Base-by-base conservation (phyloP, 495 filamentous ascomycete genomes). In the Penicillium nucicola region DNA sequence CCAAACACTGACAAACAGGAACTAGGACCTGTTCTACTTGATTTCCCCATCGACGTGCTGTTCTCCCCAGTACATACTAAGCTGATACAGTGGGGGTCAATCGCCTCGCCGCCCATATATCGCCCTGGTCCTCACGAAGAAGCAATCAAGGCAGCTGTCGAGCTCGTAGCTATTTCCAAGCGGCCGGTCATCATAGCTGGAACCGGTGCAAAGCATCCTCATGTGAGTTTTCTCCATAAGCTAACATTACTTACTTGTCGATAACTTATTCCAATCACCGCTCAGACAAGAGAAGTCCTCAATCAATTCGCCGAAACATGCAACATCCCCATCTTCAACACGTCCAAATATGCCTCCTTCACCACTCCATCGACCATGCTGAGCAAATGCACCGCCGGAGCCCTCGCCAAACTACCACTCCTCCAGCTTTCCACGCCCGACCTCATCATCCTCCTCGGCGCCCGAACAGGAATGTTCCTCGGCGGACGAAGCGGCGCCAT, bases 401-500 rank as follows among this genome's bases (percentile, higher is more conserved):
- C 4, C 3, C 33, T 60, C 2, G 57, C 52, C 0, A 56, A 50
- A n/a, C 53, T 66, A 2, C 42, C 43, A 1, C 36, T 57, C 13
- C 52, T 54, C 1, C 30, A 56, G 11, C 12, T 53, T 0, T 14
- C 53, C 0, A 22, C 35, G 10, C 60, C 64, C 23, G 64, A 67
- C 36, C 44, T 67, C 7, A 33, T 64, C 5, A 14, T 64, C 2
- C 60, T 67, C 1, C 55, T 67, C 2, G 64, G 64, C 17, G 54
- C 64, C 0, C 48, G 64, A 34, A 67, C 64, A 14, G 64, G 64
- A 14, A 64, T 67, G 64, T 64, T 55, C 23, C 56, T 67, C 2
- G 60, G 46, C 3, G 56, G 60, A 12, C 56, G 56, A 15, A 58
- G 52, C 44, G 53, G 58, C 8, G 56, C 56, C 17, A 60, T 67